Evolutionary conservation across 345 rosid species (phyloP), one percentile per base, ranked within the genome.

Genomic region (Eucalyptus urophylla): DNA sequence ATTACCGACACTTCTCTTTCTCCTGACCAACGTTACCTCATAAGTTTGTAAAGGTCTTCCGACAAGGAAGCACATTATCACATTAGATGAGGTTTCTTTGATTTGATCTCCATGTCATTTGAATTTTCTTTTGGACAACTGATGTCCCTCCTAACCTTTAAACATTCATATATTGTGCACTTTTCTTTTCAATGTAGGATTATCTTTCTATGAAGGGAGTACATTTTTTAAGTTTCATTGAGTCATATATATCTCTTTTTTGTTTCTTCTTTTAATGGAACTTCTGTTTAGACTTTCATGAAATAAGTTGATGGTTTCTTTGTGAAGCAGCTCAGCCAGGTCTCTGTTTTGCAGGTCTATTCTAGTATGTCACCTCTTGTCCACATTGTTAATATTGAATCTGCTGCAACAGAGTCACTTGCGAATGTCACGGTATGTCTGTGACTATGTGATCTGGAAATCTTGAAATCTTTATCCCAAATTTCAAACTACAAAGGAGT

Each of bases 1-100:
- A 91, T 94, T 88, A 95, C 96, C 6, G 97, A 95, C 93, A 91
- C 96, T 43, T 92, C 92, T 90, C 94, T 95, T 87, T 95, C 96
- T 27, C 95, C 97, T 13, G 96, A 95, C 89, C 95, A 90, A 83
- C 95, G 89, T 24, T 92, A 89, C 87, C 96, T 95, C 86, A 96
- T 95, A 92, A 92, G 94, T 44, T 49, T 53, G 50, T 44, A 44
- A 81, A 89, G 58, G 50, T 50, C 85, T 69, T 88, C 72, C 25
- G 24, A 81, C 58, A 45, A 49, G 40, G n/a, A 33, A 58, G 86
- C 22, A 40, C 54, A 7, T 88, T 37, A 49, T 51, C 89, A 54
- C 27, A 27, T 10, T 6, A 22, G 44, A 33, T 17, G 44, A 69
- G 80, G 44, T 33, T 69, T 69, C 44, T 69, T 33, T 10, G 81